Conservation (phyloP, 306 rosid species). For the Begonia fuchsioides region DNA sequence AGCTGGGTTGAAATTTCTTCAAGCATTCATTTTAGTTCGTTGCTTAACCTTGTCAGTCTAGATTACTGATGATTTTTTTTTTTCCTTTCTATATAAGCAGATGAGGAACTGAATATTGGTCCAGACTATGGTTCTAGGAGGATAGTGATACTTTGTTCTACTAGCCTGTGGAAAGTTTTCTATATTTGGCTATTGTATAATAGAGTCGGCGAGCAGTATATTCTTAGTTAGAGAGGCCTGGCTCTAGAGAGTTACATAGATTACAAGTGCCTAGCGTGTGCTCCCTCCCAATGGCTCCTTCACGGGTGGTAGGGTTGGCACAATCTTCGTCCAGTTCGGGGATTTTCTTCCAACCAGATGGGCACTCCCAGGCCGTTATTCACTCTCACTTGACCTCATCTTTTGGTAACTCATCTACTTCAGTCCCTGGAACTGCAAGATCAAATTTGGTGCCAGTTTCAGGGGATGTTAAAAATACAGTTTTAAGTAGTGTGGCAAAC, state of each 20-base stretch:
- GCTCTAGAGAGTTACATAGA: slow-evolving; percentile 66
- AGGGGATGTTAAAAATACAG: slow-evolving; percentile 70
- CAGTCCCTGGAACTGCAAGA: slow-evolving; percentile 60
- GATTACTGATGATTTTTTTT: slow-evolving; percentile 13
- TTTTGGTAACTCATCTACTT: slow-evolving; percentile 64
- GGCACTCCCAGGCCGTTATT: slow-evolving; percentile 58
- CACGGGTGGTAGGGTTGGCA: slow-evolving; percentile 83
- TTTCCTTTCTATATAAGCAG: slow-evolving; percentile 22
- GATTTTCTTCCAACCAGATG: slow-evolving; percentile 94
- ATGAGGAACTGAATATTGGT: slow-evolving; percentile 5
- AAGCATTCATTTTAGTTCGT: slow-evolving; percentile 6
- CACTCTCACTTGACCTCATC: slow-evolving; percentile 84
- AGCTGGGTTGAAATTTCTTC: neutral
- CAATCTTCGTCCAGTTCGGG: slow-evolving; percentile 90
- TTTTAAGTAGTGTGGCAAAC: slow-evolving; percentile 61
- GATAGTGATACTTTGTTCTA: slow-evolving; percentile 1
- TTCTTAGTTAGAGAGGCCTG: slow-evolving; percentile 33
- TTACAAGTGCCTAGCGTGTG: slow-evolving; percentile 50
- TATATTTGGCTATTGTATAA: slow-evolving; percentile 3
- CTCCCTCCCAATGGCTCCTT: slow-evolving; percentile 75
- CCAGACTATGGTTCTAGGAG: slow-evolving; percentile 4
- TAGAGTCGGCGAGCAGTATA: slow-evolving; percentile 10
- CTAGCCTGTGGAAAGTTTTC: slow-evolving; percentile 2
- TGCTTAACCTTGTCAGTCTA: slow-evolving; percentile 6
- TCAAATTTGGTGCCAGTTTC: slow-evolving; percentile 65